Evolutionary conservation across 2,329 filamentous ascomycete genomes (phyloP).

Genomic region (Fusarium foetens): DNA sequence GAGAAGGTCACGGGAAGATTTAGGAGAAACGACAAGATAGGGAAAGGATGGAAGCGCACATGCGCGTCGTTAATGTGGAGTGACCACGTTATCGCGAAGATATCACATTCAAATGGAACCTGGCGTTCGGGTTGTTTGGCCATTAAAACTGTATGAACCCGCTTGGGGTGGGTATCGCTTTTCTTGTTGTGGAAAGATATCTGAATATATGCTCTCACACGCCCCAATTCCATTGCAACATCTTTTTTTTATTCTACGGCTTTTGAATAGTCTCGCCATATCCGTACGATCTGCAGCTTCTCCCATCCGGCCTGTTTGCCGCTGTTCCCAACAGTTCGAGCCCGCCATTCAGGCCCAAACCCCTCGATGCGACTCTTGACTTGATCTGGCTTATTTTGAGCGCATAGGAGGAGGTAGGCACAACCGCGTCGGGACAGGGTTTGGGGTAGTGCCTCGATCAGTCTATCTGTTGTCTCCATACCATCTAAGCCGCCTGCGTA

Average conservation of each 20-base stretch:
- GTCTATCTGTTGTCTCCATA: conserved; percentile 89
- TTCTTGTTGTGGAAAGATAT: conserved; percentile 48
- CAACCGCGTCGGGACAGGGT: conserved; percentile 75
- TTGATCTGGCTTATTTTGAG: conserved; percentile 84
- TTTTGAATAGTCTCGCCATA: conserved; percentile 69
- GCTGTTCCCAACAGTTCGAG: conserved; percentile 81
- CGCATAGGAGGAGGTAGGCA: conserved; percentile 89
- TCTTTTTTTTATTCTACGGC: not conserved
- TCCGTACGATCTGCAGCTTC: conserved; percentile 86
- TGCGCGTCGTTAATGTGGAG: conserved; percentile 28
- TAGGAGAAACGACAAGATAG: not conserved
- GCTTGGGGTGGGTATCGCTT: conserved; percentile 44
- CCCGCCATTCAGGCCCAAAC: conserved; percentile 72
- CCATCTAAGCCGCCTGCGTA: conserved; percentile 91
- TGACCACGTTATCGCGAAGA: conserved; percentile 37
- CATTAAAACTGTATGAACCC: conserved; percentile 45
- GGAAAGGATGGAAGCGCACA: conserved; percentile 21
- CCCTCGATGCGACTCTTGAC: conserved; percentile 71
- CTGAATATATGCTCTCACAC: conserved; percentile 45
- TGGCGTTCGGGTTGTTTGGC: conserved; percentile 51
- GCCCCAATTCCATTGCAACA: conserved; percentile 24
- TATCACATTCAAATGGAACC: conserved; percentile 47
- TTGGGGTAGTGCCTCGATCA: conserved; percentile 75
- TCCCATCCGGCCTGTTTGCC: conserved; percentile 95
- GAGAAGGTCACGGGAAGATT: not conserved